Evolutionary conservation across 2,329 filamentous ascomycete genomes (phyloP), one percentile per base, ranked within the genome.

Genomic region (Aspergillus texensis): DNA sequence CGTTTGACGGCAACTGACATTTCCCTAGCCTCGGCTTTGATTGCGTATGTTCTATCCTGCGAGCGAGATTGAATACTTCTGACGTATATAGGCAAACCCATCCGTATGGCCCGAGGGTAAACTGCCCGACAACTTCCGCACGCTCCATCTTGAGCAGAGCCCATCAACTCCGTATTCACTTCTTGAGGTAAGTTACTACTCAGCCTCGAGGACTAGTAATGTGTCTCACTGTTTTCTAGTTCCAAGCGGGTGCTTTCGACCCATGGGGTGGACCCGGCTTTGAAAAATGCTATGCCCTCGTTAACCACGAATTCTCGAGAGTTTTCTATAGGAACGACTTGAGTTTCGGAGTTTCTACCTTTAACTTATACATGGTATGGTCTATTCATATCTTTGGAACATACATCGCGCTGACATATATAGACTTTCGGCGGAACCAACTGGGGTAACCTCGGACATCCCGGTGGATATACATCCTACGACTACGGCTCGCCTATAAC

Each of bases 251-350:
- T 26, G 82, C 88, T 0, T 93, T 90, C 64, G 90, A 93, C 72
- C 87, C 88, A 0, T 94, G 91, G 86, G 92, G 91, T 56, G 91
- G 91, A 19, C 79, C 82, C 16, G 90, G 91, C 0, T 91, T 91
- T 57, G 87, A 86, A 3, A 81, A 88, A 62, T 95, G 92, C 69
- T 81, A 85, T 4, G 79, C 81, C 3, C 81, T 94, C 3, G 79
- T 91, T 4, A 90, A 91, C 65, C 81, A 88, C n/a, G 89, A 93
- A 68, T 93, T 92, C 65, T 87, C 91, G 65, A 82, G 91, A 19
- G 88, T 95, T 0, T 92, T 93, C 72, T 91, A 93, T 76, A 94
- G 94, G 82, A 92, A 93, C 68, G 83, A 88, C 58, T 86, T 89
- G 58, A 86, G 87, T 43, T 86, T 89, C 19, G 89, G 88, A 0